phyloP scores from a whole-genome alignment of 768 basidiomycete genomes.

The Favolaschia claudopus region DNA sequence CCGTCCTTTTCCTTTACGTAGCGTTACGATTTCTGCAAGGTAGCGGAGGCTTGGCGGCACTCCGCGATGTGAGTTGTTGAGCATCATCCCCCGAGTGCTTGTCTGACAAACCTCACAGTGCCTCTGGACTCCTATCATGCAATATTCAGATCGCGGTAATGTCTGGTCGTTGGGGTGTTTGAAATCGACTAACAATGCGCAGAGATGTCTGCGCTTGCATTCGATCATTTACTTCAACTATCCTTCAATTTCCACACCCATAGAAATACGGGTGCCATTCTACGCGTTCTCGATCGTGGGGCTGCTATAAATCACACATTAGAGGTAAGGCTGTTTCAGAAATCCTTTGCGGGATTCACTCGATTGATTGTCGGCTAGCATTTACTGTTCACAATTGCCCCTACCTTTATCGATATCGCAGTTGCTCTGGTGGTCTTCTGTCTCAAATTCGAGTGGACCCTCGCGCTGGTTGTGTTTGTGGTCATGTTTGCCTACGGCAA shows the following conservation, averaged over 20 bases:
- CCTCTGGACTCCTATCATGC: constrained; percentile 90
- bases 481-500: constrained; percentile 80
- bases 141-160: constrained; percentile 79
- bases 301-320: constrained; percentile 87
- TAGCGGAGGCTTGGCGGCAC: constrained; percentile 74
- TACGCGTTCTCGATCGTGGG: constrained; percentile 83
- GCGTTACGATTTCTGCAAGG: constrained; percentile 77
- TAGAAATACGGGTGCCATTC: constrained; percentile 85
- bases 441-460: constrained; percentile 67
- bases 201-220: constrained; percentile 89
- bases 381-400: constrained; percentile 83
- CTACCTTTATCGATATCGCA: constrained; percentile 82
- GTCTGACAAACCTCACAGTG: constrained; percentile 43
- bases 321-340: constrained; percentile 51
- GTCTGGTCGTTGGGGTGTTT: not conserved
- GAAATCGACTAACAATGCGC: not conserved
- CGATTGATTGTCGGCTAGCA: constrained; percentile 49
- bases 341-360: not conserved
- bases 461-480: constrained; percentile 70
- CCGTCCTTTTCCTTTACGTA: constrained; percentile 72
- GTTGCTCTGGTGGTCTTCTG: constrained; percentile 76
- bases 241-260: constrained; percentile 85
- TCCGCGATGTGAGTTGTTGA: constrained; percentile 57
- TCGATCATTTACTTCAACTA: constrained; percentile 87
- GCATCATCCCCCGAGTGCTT: not conserved